Conservation (phyloP, 2,329 filamentous ascomycete species). For the Cladobotryum protrusum region DNA sequence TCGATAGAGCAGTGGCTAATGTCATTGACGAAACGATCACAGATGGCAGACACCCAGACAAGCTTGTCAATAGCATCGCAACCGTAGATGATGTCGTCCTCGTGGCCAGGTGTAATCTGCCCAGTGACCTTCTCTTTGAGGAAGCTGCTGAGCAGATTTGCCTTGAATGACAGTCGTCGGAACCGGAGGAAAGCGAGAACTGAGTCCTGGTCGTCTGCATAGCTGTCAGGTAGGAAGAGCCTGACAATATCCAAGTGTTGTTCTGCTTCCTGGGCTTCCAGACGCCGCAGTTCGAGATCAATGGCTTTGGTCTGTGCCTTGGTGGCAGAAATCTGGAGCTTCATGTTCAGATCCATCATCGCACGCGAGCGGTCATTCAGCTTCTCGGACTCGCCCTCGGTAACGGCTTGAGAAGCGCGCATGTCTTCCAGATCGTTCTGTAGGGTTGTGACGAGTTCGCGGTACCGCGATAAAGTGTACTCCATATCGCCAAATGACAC, state of each 20-base stretch:
- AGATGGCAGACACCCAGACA: constrained; percentile 75
- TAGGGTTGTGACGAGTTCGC: constrained; percentile 78
- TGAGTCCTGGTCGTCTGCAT: constrained; percentile 73
- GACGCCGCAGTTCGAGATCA: constrained; percentile 76
- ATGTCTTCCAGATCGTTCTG: constrained; percentile 88
- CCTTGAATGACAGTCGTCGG: constrained; percentile 83
- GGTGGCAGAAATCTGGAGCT: constrained; percentile 80
- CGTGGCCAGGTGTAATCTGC: constrained; percentile 58
- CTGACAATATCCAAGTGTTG: constrained; percentile 87
- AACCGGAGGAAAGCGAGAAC: constrained; percentile 85
- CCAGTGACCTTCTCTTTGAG: constrained; percentile 72
- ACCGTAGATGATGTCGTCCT: constrained; percentile 73
- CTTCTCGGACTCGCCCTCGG: constrained; percentile 87
- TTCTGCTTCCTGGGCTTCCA: constrained; percentile 82
- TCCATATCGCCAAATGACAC: constrained; percentile 79
- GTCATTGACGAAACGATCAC: constrained; percentile 73
- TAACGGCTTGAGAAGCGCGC: constrained; percentile 84
- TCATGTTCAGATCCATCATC: constrained; percentile 95
- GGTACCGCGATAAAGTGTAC: constrained; percentile 81
- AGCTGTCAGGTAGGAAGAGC: constrained; percentile 80
- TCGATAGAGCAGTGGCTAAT: constrained; percentile 73
- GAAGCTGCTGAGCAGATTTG: constrained; percentile 68
- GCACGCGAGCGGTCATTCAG: constrained; percentile 81
- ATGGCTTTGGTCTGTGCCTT: constrained; percentile 94
- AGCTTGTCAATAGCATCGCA: constrained; percentile 82